Base-by-base conservation (phyloP, 176 grass and related monocot species). In the Oryza australiensis region DNA sequence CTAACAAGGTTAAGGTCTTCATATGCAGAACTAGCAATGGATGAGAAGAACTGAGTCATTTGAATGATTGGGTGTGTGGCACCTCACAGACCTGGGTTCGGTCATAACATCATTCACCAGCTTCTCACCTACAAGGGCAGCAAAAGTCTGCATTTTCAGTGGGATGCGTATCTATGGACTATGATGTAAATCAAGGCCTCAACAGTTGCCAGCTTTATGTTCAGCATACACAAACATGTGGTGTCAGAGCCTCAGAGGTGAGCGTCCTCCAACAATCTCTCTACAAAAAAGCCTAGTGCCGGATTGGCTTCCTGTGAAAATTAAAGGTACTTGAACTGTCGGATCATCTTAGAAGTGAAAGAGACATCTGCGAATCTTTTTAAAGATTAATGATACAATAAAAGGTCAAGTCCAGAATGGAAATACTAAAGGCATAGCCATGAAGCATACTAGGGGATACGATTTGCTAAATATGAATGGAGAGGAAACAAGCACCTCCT, bases 401-500 rank as follows among this genome's bases (percentile, higher is more conserved):
- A 59, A 59, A 23, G 53, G 20, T 23, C 7, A 59, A 23, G 22
- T 23, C 1, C 22, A 53, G 20, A 59, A 59, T 23, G 53, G 5
- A 10, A 59, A 59, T 59, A 59, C 18, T 23, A 3, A 59, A 59
- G 53, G 22, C 7, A 24, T 10, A 60, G 3, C 7, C 22, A 60
- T 60, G 55, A 60, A 11, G 55, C 55, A 60, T 60, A 24, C 48
- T 68, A 0, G 29, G 38, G 27, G 1, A 7, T 66, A 37, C 32
- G 32, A n/a, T 5, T 42, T 22, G 23, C 46, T 66, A 16, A 83
- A 83, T 22, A 68, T 63, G 30, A 74, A 35, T 0, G 0, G 2
- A 46, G 1, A 79, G 13, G 70, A 42, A 13, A 41, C 33, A 81
- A 72, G 53, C 80, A 98, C 92, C 90, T 98, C 90, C 67, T 86